These are phyloP conservation scores for Leucaena leucocephala DNA, from an alignment of 306 rosid genomes.

Conservation along the genomic window DNA sequence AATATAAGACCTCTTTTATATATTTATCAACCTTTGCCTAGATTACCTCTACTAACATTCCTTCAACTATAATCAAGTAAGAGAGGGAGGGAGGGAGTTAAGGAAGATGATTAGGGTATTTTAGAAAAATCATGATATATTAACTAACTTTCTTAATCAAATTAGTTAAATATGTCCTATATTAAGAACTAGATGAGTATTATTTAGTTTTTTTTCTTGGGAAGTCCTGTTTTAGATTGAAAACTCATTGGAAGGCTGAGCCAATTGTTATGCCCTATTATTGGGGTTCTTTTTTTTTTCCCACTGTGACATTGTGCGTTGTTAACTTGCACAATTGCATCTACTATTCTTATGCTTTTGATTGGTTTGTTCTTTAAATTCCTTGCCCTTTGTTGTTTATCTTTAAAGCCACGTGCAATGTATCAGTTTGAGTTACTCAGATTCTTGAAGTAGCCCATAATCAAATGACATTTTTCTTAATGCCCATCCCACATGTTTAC, in stretches of 20 bases:
- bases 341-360: slow-evolving; percentile 12
- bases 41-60: too few species aligned
- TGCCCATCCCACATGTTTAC: slow-evolving; percentile 27
- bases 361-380: slow-evolving; percentile 12
- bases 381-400: slow-evolving; percentile 5
- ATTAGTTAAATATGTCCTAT: too few species aligned
- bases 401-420: not conserved
- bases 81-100: too few species aligned
- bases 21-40: too few species aligned
- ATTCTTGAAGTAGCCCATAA: not conserved
- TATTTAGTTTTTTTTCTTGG: not conserved
- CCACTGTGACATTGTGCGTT: not conserved
- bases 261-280: not conserved
- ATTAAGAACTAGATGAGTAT: too few species aligned
- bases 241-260: slow-evolving; percentile 6
- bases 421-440: slow-evolving; percentile 6
- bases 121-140: too few species aligned
- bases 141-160: too few species aligned
- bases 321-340: not conserved
- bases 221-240: not conserved
- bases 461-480: slow-evolving; percentile 24
- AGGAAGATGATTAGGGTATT: too few species aligned
- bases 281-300: not conserved
- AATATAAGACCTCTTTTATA: too few species aligned
- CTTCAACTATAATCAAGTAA: too few species aligned